These are phyloP conservation scores for Penicillium paneum DNA, from an alignment of 2,329 filamentous ascomycete species.

Conservation along the genomic window DNA sequence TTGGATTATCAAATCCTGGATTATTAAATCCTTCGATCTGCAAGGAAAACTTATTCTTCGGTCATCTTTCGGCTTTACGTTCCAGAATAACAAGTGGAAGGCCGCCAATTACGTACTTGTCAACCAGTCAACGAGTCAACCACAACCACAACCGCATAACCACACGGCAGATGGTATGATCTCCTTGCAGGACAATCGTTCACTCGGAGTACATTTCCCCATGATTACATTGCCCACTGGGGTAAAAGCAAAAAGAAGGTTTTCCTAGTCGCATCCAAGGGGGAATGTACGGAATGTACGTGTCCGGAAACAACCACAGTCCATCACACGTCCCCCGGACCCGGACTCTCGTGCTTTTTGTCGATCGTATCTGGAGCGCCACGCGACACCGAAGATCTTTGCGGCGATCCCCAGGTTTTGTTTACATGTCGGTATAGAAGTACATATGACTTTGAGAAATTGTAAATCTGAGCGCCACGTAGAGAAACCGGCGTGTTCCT, in stretches of 20 bases:
- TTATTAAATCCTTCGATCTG: background rate
- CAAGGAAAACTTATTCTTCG: background rate
- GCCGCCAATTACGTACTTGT: conserved; percentile 5
- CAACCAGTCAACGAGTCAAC: background rate
- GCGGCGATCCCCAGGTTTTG: background rate
- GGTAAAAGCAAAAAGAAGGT: conserved; percentile 11
- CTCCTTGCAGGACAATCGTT: no score
- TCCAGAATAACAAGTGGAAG: conserved; percentile 16
- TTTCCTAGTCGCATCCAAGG: conserved; percentile 13
- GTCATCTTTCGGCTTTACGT: background rate
- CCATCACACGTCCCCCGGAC: background rate
- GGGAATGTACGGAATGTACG: conserved; percentile 2
- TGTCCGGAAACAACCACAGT: conserved; percentile 19
- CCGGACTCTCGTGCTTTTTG: background rate
- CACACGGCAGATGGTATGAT: background rate
- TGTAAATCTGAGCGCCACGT: conserved; percentile 1
- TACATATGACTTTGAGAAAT: background rate
- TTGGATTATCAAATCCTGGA: background rate
- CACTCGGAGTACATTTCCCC: background rate
- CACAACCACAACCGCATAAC: background rate
- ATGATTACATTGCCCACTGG: conserved; percentile 5
- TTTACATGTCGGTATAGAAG: background rate
- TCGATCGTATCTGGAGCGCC: conserved; percentile 17
- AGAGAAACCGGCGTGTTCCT: background rate
- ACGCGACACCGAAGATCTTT: conserved; percentile 19